Conservation (phyloP, 2,329 filamentous ascomycete genomes). For the Fusarium euwallaceae region DNA sequence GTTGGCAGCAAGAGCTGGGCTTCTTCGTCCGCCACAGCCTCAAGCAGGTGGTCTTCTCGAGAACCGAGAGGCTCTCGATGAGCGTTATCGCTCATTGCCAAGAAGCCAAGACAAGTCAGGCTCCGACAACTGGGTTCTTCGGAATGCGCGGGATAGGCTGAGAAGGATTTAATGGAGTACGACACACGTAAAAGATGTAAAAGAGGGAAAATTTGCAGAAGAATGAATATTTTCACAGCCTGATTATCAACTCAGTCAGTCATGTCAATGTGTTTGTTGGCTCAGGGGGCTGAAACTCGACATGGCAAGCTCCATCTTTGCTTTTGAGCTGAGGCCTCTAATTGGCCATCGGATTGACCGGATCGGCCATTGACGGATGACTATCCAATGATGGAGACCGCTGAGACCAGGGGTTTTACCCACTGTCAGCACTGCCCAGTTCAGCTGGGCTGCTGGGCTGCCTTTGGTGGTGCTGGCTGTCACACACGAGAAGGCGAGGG, state of each 20-base stretch:
- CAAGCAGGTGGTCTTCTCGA: neutral
- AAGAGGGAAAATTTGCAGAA: neutral
- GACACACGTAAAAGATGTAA: neutral
- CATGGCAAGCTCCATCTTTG: neutral
- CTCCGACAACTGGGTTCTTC: neutral
- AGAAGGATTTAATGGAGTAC: neutral
- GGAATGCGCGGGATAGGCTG: neutral
- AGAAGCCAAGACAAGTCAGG: neutral
- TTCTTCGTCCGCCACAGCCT: neutral
- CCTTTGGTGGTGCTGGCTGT: neutral
- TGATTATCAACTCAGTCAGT: neutral
- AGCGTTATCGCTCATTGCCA: neutral
- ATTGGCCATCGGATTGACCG: neutral
- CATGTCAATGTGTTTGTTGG: neutral
- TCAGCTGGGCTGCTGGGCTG: neutral
- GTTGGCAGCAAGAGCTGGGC: neutral
- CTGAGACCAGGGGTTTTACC: neutral
- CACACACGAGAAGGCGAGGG: neutral
- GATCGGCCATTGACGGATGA: neutral
- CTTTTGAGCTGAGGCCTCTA: neutral
- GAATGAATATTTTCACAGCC: neutral
- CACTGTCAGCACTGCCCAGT: neutral
- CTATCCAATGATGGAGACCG: neutral
- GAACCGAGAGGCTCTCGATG: neutral
- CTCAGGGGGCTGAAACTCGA: neutral